Base-by-base conservation (phyloP, 1,284 basidiomycete species). In the Trametes hirsuta region DNA sequence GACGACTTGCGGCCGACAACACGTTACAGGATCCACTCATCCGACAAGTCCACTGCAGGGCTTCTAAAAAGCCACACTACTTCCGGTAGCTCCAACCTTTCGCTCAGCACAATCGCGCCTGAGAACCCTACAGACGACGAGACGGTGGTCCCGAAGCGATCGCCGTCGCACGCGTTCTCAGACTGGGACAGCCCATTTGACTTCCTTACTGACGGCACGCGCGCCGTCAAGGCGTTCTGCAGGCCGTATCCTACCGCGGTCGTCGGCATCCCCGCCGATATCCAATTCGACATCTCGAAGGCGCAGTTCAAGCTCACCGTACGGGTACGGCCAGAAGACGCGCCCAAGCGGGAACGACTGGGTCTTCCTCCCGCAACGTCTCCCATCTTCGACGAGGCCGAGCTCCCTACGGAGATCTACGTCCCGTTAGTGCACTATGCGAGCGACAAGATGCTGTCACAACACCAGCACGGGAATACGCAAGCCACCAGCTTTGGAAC, bases 391-490 rank as follows among this genome's bases (percentile, higher is more conserved):
- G 73, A 74, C 45, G 75, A 76, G 12, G 75, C 76, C 8, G 76
- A 75, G 24, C 74, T 86, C 1, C 81, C 86, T 11, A 97, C 94
- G 10, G 94, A 96, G 79, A 88, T 97, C 15, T 98, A 85, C 72
- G 73, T 97, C 0, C 95, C 95, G 1, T 81, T 93, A 53, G 85
- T 96, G n/a, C 95, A 97, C 74, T 98, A 87, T 69, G 94, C 93
- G 4, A 79, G 79, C 11, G 77, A 80, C 14, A 70, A 69, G 25
- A 70, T 77, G 46, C 69, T 81, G 67, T 21, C 68, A 58, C 46
- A 67, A 66, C 22, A 47, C 8, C 41, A 59, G 53, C 45, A 58
- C 40, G 30, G 30, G 30, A 8, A 4, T 30, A 5, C 30, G 30
- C 30, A 30, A 30, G 30, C 30, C 47, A 65, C 22, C 63, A 64